These are phyloP conservation scores for Zygotorulaspora mrakii DNA, from an alignment of 1,139 yeast genomes.

Conservation along the genomic window DNA sequence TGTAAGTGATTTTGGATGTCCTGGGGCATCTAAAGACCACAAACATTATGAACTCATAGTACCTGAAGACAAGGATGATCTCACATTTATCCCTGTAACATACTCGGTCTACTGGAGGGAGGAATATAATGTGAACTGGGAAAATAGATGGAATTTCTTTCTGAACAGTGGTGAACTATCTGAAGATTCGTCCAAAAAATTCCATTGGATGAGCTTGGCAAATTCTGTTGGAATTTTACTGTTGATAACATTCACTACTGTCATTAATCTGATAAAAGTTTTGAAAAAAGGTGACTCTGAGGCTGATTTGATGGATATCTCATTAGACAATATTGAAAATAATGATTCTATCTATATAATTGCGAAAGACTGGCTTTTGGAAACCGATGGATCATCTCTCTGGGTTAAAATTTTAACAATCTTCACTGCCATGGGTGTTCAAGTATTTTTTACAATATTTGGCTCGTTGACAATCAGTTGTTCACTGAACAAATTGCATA, in stretches of 20 bases:
- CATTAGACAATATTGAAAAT: slow-evolving; percentile 14
- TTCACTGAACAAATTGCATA: slow-evolving; percentile 52
- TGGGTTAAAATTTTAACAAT: slow-evolving; percentile 42
- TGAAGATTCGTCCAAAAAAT: slow-evolving; percentile 19
- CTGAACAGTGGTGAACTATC: slow-evolving; percentile 49
- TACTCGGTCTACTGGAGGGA: slow-evolving; percentile 90
- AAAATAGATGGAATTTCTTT: slow-evolving; percentile 71
- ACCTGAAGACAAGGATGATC: slow-evolving; percentile 34
- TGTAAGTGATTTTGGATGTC: slow-evolving; percentile 62
- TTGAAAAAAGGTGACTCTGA: slow-evolving; percentile 10
- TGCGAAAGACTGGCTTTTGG: slow-evolving; percentile 22
- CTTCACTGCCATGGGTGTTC: slow-evolving; percentile 71
- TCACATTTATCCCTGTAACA: slow-evolving; percentile 61
- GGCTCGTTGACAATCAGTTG: slow-evolving; percentile 62
- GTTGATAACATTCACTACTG: slow-evolving; percentile 23
- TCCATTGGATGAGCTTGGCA: slow-evolving; percentile 32
- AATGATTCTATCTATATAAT: slow-evolving; percentile 14
- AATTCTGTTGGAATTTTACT: slow-evolving; percentile 27
- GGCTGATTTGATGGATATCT: slow-evolving; percentile 8
- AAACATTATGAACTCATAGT: slow-evolving; percentile 50
- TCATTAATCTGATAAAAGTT: slow-evolving; percentile 18
- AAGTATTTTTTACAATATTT: slow-evolving; percentile 57
- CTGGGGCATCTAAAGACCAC: slow-evolving; percentile 61
- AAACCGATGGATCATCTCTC: slow-evolving; percentile 15
- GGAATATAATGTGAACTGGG: slow-evolving; percentile 63